These are phyloP conservation scores for Yamadazyma ubonensis DNA, from an alignment of 805 yeast species.

Conservation along the genomic window DNA sequence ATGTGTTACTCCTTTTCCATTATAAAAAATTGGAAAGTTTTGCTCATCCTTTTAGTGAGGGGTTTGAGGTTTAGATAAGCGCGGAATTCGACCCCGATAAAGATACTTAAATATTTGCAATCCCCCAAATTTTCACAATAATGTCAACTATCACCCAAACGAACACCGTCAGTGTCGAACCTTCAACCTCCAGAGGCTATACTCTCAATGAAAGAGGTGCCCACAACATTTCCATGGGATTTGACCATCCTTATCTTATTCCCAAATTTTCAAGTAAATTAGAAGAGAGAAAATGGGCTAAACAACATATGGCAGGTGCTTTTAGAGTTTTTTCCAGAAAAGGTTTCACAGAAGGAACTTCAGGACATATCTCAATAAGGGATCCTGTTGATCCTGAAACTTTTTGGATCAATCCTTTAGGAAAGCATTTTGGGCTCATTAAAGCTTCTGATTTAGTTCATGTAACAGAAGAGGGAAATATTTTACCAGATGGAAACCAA, in stretches of 20 bases:
- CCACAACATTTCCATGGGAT: constrained; percentile 52
- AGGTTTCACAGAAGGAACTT: constrained; percentile 73
- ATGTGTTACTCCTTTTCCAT: too few species aligned
- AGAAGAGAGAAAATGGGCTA: constrained; percentile 52
- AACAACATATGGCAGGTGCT: constrained; percentile 81
- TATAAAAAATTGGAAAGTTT: too few species aligned
- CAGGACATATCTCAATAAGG: constrained; percentile 84
- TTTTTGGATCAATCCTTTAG: constrained; percentile 89
- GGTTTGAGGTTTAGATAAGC: neutral
- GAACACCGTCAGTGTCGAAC: constrained; percentile 5
- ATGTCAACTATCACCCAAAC: constrained; percentile 9
- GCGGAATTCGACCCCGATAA: neutral
- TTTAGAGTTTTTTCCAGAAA: constrained; percentile 80
- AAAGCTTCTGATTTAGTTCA: constrained; percentile 42
- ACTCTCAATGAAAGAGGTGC: constrained; percentile 57
- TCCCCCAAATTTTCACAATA: neutral
- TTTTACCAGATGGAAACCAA: constrained; percentile 40
- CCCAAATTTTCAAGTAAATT: constrained; percentile 52
- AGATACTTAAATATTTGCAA: neutral
- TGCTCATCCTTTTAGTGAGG: too few species aligned
- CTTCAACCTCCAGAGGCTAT: constrained; percentile 16
- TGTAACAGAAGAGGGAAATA: constrained; percentile 35
- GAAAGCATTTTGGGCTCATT: constrained; percentile 60
- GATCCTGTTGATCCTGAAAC: constrained; percentile 80
- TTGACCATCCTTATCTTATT: constrained; percentile 45